Evolutionary conservation across 2,329 filamentous ascomycete genomes (phyloP), one percentile per base, ranked within the genome.

Genomic region (Talaromyces sp.): DNA sequence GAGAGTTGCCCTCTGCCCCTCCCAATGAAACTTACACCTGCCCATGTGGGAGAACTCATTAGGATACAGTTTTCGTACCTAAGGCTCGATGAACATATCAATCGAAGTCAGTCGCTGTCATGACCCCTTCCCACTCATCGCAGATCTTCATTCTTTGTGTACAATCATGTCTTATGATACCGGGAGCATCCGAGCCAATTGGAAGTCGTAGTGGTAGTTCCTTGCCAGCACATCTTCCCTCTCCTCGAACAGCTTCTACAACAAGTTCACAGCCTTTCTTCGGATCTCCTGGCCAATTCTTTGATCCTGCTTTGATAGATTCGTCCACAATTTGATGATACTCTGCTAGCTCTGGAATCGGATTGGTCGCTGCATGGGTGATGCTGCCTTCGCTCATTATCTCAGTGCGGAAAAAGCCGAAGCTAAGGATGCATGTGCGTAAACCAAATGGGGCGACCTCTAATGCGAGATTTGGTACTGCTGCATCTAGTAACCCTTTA

Each of bases 381-480:
- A 47, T 32, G n/a, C 52, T 49, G 3, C 41, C 44, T 3, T 50
- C 20, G 4, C 76, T 73, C 7, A 83, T 70, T 45, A 84, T 78
- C 0, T 63, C 68, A 0, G 80, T 84, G 2, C 81, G 76, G 62
- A 84, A 83, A 52, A 80, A 79, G 0, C 81, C 82, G 0, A 81
- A 80, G 54, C 82, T 80, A 2, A 83, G 66, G 1, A 73, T 63
- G 70, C 44, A 78, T 69, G 52, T 45, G 3, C 51, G 44, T 6
- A 80, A 69, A 0, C 74, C 70, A 22, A 75, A 73, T 3, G 70
- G 16, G 54, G 59, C 62, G 1, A 82, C 65, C 65, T 83, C 81
- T 0, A 65, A 52, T 0, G 65, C 64, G 2, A 82, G 67, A 0
- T 73, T 72, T 50, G 80, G 77, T 3, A 75, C 75, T 6, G 82